Evolutionary conservation across 1,284 basidiomycete genomes (phyloP).

Genomic region (Irpex lacteus): DNA sequence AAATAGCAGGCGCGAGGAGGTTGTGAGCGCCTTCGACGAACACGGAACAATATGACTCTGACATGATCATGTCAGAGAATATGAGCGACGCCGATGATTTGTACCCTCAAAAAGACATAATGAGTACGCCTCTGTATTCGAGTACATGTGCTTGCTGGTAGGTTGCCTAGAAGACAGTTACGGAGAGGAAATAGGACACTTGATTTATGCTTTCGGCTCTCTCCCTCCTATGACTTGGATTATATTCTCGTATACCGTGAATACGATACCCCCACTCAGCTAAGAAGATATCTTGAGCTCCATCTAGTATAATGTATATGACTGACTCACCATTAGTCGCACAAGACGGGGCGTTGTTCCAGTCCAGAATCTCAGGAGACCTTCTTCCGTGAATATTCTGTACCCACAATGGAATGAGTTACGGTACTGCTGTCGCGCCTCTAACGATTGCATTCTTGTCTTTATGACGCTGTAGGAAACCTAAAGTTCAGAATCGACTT

Average conservation of each 20-base stretch:
- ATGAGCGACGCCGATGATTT: no score
- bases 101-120: no score
- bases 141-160: no score
- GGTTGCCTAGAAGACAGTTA: no score
- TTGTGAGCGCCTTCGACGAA: no score
- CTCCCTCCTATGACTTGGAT: constrained; percentile 46
- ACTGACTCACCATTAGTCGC: constrained; percentile 71
- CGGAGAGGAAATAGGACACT: no score
- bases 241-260: constrained; percentile 88
- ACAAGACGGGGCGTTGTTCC: constrained; percentile 90
- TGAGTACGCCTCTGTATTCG: no score
- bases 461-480: constrained; percentile 79
- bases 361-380: constrained; percentile 88
- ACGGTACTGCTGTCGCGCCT: constrained; percentile 80
- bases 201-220: constrained; percentile 8
- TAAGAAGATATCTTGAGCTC: constrained; percentile 28
- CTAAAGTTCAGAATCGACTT: not conserved
- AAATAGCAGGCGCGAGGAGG: no score
- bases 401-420: constrained; percentile 95
- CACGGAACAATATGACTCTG: no score
- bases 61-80: no score
- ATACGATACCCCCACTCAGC: constrained; percentile 94
- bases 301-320: not conserved
- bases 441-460: constrained; percentile 95
- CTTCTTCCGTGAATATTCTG: constrained; percentile 89